phyloP scores from a whole-genome alignment of 495 filamentous ascomycete genomes.

The Lasiosphaeria ovina region DNA sequence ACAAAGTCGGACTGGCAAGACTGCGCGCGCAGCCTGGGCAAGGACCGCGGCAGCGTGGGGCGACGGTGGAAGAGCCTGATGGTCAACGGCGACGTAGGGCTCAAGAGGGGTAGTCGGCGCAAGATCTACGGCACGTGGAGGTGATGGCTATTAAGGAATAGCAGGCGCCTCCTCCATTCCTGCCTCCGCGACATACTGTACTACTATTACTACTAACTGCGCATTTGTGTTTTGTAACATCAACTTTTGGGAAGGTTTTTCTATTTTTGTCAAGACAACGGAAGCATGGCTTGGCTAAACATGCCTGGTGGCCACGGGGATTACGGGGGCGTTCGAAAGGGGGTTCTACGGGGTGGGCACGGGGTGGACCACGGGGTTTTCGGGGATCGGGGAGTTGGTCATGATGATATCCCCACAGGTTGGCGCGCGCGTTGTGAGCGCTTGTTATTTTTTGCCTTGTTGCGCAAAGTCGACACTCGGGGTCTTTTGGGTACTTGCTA shows the following conservation, averaged over 20 bases:
- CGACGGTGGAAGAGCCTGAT: conserved; percentile 67
- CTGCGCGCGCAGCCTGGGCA: conserved; percentile 66
- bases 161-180: background rate
- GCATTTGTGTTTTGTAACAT: background rate
- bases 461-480: too few relatives aligned
- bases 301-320: too few relatives aligned
- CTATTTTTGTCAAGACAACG: background rate
- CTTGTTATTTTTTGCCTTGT: too few relatives aligned
- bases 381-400: too few relatives aligned
- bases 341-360: too few relatives aligned
- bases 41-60: conserved; percentile 64
- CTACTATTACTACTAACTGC: background rate
- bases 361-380: too few relatives aligned
- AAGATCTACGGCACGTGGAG: conserved; percentile 52
- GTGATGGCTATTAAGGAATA: conserved; percentile 31
- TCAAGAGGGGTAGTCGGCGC: conserved; percentile 49
- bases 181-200: conserved; percentile 1
- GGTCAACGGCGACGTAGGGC: conserved; percentile 58
- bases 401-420: too few relatives aligned
- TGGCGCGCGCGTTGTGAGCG: too few relatives aligned
- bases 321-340: too few relatives aligned
- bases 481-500: too few relatives aligned
- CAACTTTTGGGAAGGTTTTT: background rate
- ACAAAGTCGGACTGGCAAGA: conserved; percentile 76
- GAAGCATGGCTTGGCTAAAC: too few relatives aligned